These are phyloP conservation scores for Cornus suecica DNA, from an alignment of 148 eudicot genomes.

Conservation along the genomic window DNA sequence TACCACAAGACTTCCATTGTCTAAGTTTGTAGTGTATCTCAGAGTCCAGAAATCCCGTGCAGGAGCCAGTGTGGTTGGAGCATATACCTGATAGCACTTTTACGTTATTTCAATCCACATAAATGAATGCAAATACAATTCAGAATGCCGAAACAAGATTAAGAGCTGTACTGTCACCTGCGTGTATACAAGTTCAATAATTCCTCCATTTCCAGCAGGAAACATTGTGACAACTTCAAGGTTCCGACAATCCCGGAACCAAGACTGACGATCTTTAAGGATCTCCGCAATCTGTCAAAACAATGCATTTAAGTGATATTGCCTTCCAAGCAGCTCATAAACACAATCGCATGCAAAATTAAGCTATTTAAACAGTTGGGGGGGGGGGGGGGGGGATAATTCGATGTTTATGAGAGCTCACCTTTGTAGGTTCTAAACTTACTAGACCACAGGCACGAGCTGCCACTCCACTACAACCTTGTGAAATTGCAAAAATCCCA, in stretches of 20 bases:
- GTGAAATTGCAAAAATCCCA: slow-evolving; percentile 98
- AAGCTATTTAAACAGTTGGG: no score
- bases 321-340: slow-evolving; percentile 1
- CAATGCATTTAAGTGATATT: not conserved
- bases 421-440: slow-evolving; percentile 93
- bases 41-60: slow-evolving; percentile 96
- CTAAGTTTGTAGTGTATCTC: slow-evolving; percentile 88
- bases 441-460: slow-evolving; percentile 99
- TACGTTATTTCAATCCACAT: not conserved
- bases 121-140: not conserved
- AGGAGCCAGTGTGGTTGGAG: slow-evolving; percentile 95
- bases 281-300: slow-evolving; percentile 78
- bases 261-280: slow-evolving; percentile 93
- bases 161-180: slow-evolving; percentile 39
- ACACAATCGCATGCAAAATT: not conserved
- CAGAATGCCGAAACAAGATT: not conserved
- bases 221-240: slow-evolving; percentile 82
- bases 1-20: slow-evolving; percentile 95
- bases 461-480: slow-evolving; percentile 85
- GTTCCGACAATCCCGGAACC: slow-evolving; percentile 99
- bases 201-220: slow-evolving; percentile 93
- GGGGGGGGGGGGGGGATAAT: not conserved
- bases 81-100: slow-evolving; percentile 58
- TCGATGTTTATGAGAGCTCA: slow-evolving; percentile 17
- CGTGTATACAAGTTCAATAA: slow-evolving; percentile 81